phyloP scores from a whole-genome alignment of 2,329 filamentous ascomycete genomes.

The Epichloe aotearoae region DNA sequence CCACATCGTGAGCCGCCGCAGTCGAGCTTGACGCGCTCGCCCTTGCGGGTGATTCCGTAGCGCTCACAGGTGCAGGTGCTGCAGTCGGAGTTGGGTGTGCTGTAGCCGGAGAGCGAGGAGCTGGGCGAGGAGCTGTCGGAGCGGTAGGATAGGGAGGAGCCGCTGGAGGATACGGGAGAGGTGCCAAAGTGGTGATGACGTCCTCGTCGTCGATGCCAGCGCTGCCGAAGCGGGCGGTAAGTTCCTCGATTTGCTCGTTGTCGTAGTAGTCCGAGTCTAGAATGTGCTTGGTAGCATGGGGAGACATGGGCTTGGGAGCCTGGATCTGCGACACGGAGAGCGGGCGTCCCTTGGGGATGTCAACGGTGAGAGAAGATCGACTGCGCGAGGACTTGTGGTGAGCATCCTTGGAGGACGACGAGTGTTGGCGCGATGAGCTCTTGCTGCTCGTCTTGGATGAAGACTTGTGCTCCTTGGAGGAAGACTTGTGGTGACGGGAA shows the following conservation, averaged over 20 bases:
- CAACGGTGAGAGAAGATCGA: constrained; percentile 39
- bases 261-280: constrained; percentile 67
- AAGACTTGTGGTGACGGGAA: constrained; percentile 17
- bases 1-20: constrained; percentile 83
- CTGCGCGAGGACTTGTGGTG: constrained; percentile 29
- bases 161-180: constrained; percentile 51
- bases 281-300: constrained; percentile 77
- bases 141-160: constrained; percentile 58
- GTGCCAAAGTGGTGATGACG: constrained; percentile 39
- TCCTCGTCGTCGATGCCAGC: constrained; percentile 46
- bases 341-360: constrained; percentile 78
- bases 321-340: constrained; percentile 81
- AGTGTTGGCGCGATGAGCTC: constrained; percentile 30
- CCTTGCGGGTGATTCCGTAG: constrained; percentile 89
- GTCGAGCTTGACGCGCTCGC: constrained; percentile 90
- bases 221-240: constrained; percentile 60
- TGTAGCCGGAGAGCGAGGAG: constrained; percentile 64
- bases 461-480: constrained; percentile 17
- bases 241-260: constrained; percentile 61
- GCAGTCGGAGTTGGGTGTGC: constrained; percentile 63
- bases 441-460: constrained; percentile 21
- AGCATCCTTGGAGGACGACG: constrained; percentile 29
- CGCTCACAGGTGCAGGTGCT: constrained; percentile 84
- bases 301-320: constrained; percentile 79
- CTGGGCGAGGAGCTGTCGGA: constrained; percentile 63